phyloP scores from a whole-genome alignment of 768 basidiomycete species.

The Lactarius tabidus region DNA sequence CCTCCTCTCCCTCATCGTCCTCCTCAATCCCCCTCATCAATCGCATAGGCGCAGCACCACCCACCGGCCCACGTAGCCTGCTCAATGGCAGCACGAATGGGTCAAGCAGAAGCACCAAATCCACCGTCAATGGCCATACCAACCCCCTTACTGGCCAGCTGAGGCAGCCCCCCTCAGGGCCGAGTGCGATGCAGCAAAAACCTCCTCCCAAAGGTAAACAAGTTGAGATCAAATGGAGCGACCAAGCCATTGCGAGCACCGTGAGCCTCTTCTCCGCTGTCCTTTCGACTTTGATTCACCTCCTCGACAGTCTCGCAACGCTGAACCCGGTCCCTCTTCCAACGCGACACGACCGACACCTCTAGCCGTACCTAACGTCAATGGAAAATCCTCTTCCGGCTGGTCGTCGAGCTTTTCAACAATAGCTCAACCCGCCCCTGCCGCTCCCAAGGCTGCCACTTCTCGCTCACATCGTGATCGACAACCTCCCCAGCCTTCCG shows the following conservation, averaged over 20 bases:
- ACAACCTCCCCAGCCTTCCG: constrained; percentile 25
- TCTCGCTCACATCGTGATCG: constrained; percentile 30
- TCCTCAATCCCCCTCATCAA: constrained; percentile 33
- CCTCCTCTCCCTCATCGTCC: constrained; percentile 32
- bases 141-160: constrained; percentile 31
- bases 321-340: constrained; percentile 17
- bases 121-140: constrained; percentile 42
- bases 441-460: constrained; percentile 26
- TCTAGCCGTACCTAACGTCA: constrained; percentile 19
- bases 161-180: constrained; percentile 32
- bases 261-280: constrained; percentile 28
- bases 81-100: constrained; percentile 34
- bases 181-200: constrained; percentile 30
- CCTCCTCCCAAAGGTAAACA: constrained; percentile 42
- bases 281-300: constrained; percentile 21
- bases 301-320: constrained; percentile 19
- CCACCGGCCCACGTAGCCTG: constrained; percentile 64
- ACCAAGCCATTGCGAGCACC: constrained; percentile 32
- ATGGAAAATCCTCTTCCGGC: constrained; percentile 23
- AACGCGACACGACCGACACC: constrained; percentile 14
- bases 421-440: constrained; percentile 26
- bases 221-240: constrained; percentile 35
- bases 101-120: constrained; percentile 37
- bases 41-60: constrained; percentile 52
- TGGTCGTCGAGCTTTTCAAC: constrained; percentile 26